Percentiles rank a stretch among this genome's conserved stretches.
phyloP scores from a whole-genome alignment of 179 eudicot species.

The Patellifolia procumbens region DNA sequence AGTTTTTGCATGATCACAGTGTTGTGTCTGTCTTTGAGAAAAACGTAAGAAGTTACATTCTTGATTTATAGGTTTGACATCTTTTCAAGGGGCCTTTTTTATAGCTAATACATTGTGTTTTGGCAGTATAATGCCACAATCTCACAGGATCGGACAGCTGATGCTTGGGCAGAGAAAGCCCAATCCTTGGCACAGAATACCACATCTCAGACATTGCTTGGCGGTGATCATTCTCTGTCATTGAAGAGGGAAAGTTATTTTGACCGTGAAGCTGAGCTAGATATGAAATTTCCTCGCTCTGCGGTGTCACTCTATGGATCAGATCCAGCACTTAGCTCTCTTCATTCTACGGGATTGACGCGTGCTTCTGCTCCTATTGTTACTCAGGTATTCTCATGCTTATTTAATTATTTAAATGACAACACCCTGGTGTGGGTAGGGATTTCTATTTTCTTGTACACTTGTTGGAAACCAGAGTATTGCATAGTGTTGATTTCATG shows the following conservation, averaged over 20 bases:
- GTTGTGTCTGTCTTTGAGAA: conserved; percentile 81
- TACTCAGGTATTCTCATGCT: conserved; percentile 58
- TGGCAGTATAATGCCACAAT: conserved; percentile 52
- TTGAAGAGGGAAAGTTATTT: conserved; percentile 54
- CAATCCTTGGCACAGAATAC: conserved; percentile 33
- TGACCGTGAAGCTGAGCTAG: conserved; percentile 57
- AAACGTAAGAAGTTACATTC: conserved; percentile 54
- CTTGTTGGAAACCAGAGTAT: neutral
- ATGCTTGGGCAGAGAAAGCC: conserved; percentile 58
- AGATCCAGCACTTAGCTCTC: conserved; percentile 52
- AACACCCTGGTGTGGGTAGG: neutral
- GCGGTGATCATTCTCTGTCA: conserved; percentile 49
- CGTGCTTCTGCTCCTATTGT: conserved; percentile 69
- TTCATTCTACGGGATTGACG: conserved; percentile 50
- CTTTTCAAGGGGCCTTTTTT: neutral
- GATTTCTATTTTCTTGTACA: too few species aligned
- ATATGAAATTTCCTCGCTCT: conserved; percentile 43
- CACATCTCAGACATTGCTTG: conserved; percentile 42
- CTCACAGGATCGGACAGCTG: conserved; percentile 56
- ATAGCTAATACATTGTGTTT: conserved; percentile 26
- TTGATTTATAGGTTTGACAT: neutral
- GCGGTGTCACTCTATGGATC: conserved; percentile 58
- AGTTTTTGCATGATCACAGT: conserved; percentile 83
- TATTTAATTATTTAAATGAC: neutral
- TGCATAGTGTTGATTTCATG: neutral